These are phyloP conservation scores for Vicia villosa DNA, from an alignment of 306 rosid genomes.

Conservation along the genomic window DNA sequence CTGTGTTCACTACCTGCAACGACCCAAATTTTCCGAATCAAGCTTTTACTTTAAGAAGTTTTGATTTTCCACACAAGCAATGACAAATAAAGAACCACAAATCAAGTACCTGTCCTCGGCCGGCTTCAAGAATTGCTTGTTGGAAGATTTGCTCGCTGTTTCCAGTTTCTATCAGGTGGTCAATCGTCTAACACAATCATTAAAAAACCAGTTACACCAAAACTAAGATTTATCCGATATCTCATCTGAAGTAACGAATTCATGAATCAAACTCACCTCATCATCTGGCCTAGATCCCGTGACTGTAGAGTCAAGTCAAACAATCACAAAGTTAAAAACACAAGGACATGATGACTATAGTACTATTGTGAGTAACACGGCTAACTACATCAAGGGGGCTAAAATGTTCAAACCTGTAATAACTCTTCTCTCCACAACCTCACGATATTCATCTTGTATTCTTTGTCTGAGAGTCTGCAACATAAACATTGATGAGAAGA, in stretches of 20 bases:
- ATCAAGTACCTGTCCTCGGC: conserved; percentile 83
- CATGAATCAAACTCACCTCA: conserved; percentile 62
- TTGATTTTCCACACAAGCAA: conserved; percentile 16
- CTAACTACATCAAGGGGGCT: conserved; percentile 26
- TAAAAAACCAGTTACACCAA: conserved; percentile 42
- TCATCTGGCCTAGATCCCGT: conserved; percentile 96
- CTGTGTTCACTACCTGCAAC: conserved; percentile 72
- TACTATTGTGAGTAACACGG: conserved; percentile 10
- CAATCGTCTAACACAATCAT: conserved; percentile 66
- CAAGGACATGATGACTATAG: conserved; percentile 31
- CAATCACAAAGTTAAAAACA: conserved; percentile 35
- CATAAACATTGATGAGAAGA: conserved; percentile 37
- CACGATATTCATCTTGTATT: conserved; percentile 98
- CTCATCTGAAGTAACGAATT: conserved; percentile 31
- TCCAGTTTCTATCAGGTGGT: conserved; percentile 93
- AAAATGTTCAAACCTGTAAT: conserved; percentile 75
- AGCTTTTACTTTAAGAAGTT: conserved; percentile 8
- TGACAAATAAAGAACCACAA: conserved; percentile 7
- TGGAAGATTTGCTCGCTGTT: conserved; percentile 95
- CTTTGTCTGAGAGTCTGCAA: conserved; percentile 86
- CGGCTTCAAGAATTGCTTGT: conserved; percentile 79
- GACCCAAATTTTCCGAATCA: conserved; percentile 19
- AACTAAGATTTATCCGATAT: conserved; percentile 11
- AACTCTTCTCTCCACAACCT: conserved; percentile 98
- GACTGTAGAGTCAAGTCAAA: conserved; percentile 56